Evolutionary conservation across 257 asterid species (phyloP), one percentile per base, ranked within the genome.

Genomic region (Dorcoceras hygrometricum): DNA sequence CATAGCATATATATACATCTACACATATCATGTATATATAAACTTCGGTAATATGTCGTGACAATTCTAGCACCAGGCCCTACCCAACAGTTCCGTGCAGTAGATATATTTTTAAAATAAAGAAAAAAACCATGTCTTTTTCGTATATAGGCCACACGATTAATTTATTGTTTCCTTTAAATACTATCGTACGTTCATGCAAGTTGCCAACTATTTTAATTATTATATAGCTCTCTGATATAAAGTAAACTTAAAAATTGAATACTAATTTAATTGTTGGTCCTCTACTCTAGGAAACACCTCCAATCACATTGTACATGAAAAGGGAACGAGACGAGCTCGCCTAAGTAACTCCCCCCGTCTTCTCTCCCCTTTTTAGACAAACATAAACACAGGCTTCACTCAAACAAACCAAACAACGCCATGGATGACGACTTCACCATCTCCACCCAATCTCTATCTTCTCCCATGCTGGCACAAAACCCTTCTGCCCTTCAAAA

Each of bases 401-500:
- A 2, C 54, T 5, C 20, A 46, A 46, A 14, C n/a, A 12, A 23
- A 14, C 48, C 46, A 36, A 39, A 11, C n/a, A 39, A 31, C 8
- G 12, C 69, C 39, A 46, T 46, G 54, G 54, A 4, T 4, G 22
- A 46, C 18, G 54, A 46, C 54, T 46, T 46, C 5, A 46, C 18
- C 20, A 16, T 46, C 22, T 46, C 54, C 22, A 4, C 54, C 8
- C 20, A 46, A 46, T 16, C 54, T 18, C 5, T 46, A 16, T 46
- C 22, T 46, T 16, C 22, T 18, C 22, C 54, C 20, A 46, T 46
- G 18, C 23, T 63, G 0, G 57, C 46, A 43, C 69, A 29, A 23
- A 57, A 43, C 5, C 67, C 65, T 3, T 59, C 71, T 28, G 19
- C 69, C 57, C 79, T 81, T 63, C 93, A 78, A 60, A 73, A 77